Evolutionary conservation across 225 moss, liverwort and hornwort species (phyloP).

Genomic region (Sphagnum tenellum): DNA sequence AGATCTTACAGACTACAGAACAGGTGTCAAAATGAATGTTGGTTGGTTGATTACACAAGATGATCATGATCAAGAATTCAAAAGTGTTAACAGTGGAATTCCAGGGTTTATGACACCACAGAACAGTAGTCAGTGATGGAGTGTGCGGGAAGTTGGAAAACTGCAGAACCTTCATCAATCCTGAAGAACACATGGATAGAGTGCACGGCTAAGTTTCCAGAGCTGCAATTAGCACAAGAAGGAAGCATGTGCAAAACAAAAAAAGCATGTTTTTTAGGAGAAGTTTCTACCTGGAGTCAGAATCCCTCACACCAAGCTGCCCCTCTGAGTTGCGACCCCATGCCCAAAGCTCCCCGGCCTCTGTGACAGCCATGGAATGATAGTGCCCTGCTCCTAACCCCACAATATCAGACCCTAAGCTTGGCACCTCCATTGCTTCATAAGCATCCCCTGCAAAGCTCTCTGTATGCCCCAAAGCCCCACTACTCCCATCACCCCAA

Average conservation of each 20-base stretch:
- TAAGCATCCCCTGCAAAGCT: slow-evolving; percentile 48
- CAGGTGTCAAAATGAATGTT: too few species aligned
- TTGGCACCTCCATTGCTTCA: slow-evolving; percentile 34
- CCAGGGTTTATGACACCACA: too few species aligned
- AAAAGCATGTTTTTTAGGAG: neutral
- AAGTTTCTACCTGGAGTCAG: slow-evolving; percentile 30
- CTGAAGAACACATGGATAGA: too few species aligned
- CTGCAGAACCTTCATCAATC: too few species aligned
- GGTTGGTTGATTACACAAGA: too few species aligned
- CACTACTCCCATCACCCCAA: slow-evolving; percentile 79
- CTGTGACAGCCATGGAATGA: slow-evolving; percentile 74
- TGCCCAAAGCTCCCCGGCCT: slow-evolving; percentile 71
- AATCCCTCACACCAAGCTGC: slow-evolving; percentile 59
- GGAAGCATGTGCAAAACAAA: neutral
- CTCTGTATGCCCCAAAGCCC: slow-evolving; percentile 67
- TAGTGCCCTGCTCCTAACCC: slow-evolving; percentile 76
- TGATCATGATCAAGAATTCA: neutral
- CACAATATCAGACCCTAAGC: slow-evolving; percentile 48
- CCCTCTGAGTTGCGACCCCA: slow-evolving; percentile 89
- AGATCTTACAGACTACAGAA: too few species aligned
- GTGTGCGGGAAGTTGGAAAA: too few species aligned
- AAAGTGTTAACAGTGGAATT: neutral
- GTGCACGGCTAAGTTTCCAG: too few species aligned
- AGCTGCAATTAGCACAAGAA: neutral
- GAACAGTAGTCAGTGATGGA: too few species aligned